These are phyloP conservation scores for Erodium moschatum DNA, from an alignment of 441 rosid genomes.

Conservation along the genomic window DNA sequence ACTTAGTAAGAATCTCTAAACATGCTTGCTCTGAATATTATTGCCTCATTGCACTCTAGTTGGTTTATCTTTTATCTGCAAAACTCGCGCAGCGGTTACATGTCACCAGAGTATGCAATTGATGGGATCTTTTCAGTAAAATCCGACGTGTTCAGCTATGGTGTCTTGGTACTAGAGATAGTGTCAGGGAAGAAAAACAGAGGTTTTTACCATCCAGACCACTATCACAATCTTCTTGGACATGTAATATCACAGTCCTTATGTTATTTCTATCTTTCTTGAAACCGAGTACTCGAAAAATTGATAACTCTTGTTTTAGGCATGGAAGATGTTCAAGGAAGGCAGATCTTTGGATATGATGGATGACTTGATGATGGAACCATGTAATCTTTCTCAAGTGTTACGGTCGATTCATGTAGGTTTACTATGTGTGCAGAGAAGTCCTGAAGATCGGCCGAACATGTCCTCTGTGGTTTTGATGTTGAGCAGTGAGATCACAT, in stretches of 20 bases:
- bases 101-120: too few species aligned
- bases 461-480: constrained; percentile 10
- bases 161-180: constrained; percentile 15
- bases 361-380: background rate
- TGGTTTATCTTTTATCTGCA: too few species aligned
- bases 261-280: background rate
- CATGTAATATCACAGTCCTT: background rate
- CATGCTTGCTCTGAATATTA: too few species aligned
- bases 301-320: constrained; percentile 13
- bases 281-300: background rate
- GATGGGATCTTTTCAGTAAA: constrained; percentile 17
- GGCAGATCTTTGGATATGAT: constrained; percentile 8
- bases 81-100: constrained; percentile 21
- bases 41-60: too few species aligned
- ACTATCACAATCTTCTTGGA: constrained; percentile 7
- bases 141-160: constrained; percentile 11
- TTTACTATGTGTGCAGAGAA: constrained; percentile 1
- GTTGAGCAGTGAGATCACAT: constrained; percentile 16
- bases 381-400: background rate
- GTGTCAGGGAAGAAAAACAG: constrained; percentile 16
- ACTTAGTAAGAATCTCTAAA: too few species aligned
- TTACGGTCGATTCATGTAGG: background rate
- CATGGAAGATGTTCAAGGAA: constrained; percentile 23
- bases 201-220: constrained; percentile 19
- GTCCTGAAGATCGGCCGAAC: constrained; percentile 8